Percentiles rank a stretch among this genome's conserved stretches.
These are phyloP conservation scores for Termitomyces sp. DNA, from an alignment of 768 basidiomycete genomes.

Conservation along the genomic window DNA sequence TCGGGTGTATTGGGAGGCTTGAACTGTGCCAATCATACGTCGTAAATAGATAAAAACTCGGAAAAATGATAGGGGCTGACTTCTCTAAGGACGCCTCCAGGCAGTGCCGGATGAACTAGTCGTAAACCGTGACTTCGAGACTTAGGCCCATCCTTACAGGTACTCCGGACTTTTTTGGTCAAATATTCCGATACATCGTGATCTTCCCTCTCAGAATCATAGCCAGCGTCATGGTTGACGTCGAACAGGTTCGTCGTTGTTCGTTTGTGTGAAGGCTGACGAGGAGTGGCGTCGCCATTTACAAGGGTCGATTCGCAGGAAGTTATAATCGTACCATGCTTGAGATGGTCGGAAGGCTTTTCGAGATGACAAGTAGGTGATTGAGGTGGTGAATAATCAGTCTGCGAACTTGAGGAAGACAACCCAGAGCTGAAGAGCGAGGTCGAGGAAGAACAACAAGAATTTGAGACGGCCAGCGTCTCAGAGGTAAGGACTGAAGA, in stretches of 20 bases:
- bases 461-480: conserved; percentile 13
- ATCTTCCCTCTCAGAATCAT: conserved; percentile 13
- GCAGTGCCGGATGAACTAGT: neutral
- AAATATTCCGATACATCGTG: neutral
- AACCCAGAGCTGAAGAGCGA: conserved; percentile 9
- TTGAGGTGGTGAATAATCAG: conserved; percentile 12
- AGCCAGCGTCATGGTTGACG: conserved; percentile 6
- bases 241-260: neutral
- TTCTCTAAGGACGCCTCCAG: neutral
- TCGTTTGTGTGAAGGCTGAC: neutral
- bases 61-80: neutral
- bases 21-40: neutral
- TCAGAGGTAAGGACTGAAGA: conserved; percentile 7
- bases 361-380: neutral
- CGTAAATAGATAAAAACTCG: neutral
- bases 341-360: neutral
- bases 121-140: neutral
- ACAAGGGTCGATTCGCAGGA: neutral
- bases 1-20: neutral
- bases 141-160: neutral
- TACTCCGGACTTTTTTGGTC: neutral
- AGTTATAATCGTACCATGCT: neutral
- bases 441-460: conserved; percentile 9
- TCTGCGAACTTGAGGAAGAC: conserved; percentile 12
- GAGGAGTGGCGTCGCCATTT: conserved; percentile 1